Conservation (phyloP, 192 early-diverging fungal species). For the Backusella westeae region DNA sequence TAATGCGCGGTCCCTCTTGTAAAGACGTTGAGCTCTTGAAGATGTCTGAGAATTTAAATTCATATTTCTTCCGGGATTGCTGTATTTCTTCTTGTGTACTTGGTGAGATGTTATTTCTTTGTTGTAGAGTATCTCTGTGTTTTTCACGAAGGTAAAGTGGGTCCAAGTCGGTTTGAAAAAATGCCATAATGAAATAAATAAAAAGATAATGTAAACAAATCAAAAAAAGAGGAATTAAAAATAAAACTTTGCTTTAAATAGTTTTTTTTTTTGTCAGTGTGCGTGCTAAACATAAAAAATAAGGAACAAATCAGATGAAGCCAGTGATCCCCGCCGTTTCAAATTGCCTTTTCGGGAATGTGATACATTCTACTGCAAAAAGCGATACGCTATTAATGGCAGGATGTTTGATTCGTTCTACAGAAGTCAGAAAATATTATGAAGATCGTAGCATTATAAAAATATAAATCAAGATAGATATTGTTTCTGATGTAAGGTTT, state of each 20-base stretch:
- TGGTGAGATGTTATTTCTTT: not conserved
- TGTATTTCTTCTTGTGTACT: not conserved
- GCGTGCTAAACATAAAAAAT: not conserved
- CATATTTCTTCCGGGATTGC: not conserved
- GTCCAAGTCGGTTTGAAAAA: not conserved
- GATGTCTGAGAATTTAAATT: not conserved
- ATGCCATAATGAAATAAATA: not conserved
- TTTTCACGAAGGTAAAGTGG: constrained; percentile 4
- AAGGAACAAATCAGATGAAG: constrained; percentile 1
- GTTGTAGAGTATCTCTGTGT: not conserved
- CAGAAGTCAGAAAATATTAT: not conserved
- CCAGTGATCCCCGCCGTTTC: not conserved
- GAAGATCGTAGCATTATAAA: not conserved
- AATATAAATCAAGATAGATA: not conserved
- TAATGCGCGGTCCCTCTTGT: not conserved
- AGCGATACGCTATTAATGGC: not conserved
- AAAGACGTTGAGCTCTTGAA: not conserved
- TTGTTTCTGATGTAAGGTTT: not conserved
- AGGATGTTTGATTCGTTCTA: not conserved
- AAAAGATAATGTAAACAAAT: not conserved
- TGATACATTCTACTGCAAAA: not conserved
- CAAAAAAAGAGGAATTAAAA: not conserved
- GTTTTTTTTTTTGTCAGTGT: not conserved
- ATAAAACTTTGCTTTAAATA: constrained; percentile 4
- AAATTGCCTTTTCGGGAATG: not conserved